These are phyloP conservation scores for Neolentinus lepideus DNA, from an alignment of 1,284 basidiomycete genomes.

Conservation along the genomic window DNA sequence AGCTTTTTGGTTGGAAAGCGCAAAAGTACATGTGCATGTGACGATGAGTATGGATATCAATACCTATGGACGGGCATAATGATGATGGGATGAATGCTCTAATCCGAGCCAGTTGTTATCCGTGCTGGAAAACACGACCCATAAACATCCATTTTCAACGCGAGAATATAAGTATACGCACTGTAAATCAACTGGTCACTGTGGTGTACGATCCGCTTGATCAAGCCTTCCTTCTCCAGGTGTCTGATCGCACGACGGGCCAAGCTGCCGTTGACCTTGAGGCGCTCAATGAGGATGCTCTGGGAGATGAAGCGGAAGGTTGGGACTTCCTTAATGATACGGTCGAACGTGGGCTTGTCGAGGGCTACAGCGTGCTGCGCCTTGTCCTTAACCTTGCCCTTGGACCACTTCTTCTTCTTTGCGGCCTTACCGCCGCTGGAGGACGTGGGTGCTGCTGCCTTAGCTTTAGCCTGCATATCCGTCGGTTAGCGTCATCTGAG, in stretches of 20 bases:
- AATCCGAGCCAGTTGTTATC: conserved; percentile 57
- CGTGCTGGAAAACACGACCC: conserved; percentile 37
- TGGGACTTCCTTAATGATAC: conserved; percentile 98
- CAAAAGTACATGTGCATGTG: conserved; percentile 8
- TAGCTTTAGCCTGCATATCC: conserved; percentile 64
- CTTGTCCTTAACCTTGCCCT: conserved; percentile 99
- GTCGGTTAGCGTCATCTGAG: conserved; percentile 4
- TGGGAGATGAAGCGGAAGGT: conserved; percentile 99
- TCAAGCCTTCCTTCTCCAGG: conserved; percentile 91
- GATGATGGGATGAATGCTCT: conserved; percentile 25
- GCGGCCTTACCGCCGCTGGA: conserved; percentile 74
- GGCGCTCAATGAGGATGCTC: conserved; percentile 95
- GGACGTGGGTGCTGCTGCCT: conserved; percentile 58
- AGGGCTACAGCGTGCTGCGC: conserved; percentile 91
- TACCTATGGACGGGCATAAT: conserved; percentile 4
- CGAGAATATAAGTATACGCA: conserved; percentile 32
- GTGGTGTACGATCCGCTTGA: conserved; percentile 97
- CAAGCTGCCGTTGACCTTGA: conserved; percentile 94
- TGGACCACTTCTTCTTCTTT: conserved; percentile 99
- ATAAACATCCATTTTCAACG: conserved; percentile 5
- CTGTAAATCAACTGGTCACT: conserved; percentile 92
- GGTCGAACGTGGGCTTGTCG: conserved; percentile 89
- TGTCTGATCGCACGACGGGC: conserved; percentile 92
- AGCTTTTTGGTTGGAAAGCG: neutral
- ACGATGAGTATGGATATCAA: conserved; percentile 27